A percentile compares a stretch with the other conserved stretches of the same genome.
These are phyloP conservation scores for Salix dunnii DNA, from an alignment of 345 rosid genomes.

Conservation along the genomic window DNA sequence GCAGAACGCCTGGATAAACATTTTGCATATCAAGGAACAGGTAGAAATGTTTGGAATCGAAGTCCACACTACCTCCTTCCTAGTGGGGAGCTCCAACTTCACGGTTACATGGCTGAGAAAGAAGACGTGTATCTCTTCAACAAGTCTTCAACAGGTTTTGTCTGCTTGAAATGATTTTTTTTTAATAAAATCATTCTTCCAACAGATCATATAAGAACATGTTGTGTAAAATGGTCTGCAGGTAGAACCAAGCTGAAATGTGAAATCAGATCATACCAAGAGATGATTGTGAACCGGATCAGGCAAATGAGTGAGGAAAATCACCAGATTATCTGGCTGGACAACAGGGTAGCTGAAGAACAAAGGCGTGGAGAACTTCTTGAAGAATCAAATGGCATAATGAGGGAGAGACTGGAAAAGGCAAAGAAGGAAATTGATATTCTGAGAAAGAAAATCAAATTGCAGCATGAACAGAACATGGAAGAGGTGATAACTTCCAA, in stretches of 20 bases:
- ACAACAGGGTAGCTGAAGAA: conserved; percentile 41
- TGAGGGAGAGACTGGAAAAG: conserved; percentile 54
- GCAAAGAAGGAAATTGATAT: conserved; percentile 52
- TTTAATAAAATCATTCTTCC: not conserved
- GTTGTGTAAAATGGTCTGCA: conserved; percentile 17
- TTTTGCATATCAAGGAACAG: conserved; percentile 58
- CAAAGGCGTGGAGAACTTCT: conserved; percentile 39
- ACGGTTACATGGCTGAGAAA: conserved; percentile 68
- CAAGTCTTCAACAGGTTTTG: conserved; percentile 54
- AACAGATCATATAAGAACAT: not conserved
- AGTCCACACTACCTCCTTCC: conserved; percentile 24
- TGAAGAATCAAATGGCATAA: conserved; percentile 41
- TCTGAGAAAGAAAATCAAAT: conserved; percentile 52
- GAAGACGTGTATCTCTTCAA: conserved; percentile 66
- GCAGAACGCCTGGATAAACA: conserved; percentile 70
- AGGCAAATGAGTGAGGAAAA: conserved; percentile 64
- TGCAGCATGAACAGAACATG: conserved; percentile 58
- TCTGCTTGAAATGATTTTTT: not conserved
- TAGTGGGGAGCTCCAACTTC: conserved; percentile 67
- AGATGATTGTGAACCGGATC: conserved; percentile 58
- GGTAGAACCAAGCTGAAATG: conserved; percentile 57
- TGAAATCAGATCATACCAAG: conserved; percentile 69
- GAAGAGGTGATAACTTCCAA: conserved; percentile 59
- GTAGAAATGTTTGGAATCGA: conserved; percentile 55
- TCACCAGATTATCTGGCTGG: conserved; percentile 52